Evolutionary conservation across 2,329 filamentous ascomycete genomes (phyloP).

Genomic region (Tolypocladium ovalisporum): DNA sequence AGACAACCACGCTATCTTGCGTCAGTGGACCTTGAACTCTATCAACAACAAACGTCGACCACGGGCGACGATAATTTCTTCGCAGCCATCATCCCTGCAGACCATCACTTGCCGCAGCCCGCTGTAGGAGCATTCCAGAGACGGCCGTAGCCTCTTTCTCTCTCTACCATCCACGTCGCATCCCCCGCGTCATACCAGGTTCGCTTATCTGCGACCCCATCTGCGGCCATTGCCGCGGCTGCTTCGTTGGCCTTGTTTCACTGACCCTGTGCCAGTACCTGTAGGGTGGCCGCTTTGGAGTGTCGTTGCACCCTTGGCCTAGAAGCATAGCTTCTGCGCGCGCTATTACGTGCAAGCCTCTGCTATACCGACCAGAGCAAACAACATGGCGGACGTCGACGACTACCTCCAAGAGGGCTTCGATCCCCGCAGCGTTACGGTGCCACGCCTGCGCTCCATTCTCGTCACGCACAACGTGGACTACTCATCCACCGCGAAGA

Average conservation of each 20-base stretch:
- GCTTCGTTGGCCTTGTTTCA: conserved; percentile 2
- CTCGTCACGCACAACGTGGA: conserved; percentile 78
- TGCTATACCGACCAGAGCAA: not conserved
- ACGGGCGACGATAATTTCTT: not conserved
- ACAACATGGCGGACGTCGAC: conserved; percentile 53
- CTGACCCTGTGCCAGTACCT: not conserved
- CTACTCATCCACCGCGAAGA: conserved; percentile 86
- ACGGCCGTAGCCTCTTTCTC: not conserved
- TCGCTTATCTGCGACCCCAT: conserved; percentile 1
- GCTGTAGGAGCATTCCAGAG: not conserved
- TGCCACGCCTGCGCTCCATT: conserved; percentile 82
- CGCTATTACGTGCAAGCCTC: not conserved
- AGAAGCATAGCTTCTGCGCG: not conserved
- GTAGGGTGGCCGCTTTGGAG: too few relatives aligned
- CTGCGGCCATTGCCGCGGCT: conserved; percentile 4
- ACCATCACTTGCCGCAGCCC: not conserved
- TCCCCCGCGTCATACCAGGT: not conserved
- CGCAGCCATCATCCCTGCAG: conserved; percentile 4
- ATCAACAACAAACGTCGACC: conserved; percentile 5
- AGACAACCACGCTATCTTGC: conserved; percentile 25
- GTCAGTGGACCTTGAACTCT: conserved; percentile 15
- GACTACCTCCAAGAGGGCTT: conserved; percentile 84
- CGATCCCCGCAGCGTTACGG: conserved; percentile 71
- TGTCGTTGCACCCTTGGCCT: too few relatives aligned
- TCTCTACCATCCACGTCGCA: conserved; percentile 2